phyloP scores from a whole-genome alignment of 2,329 filamentous ascomycete genomes.

The Neopestalotiopsis rosae region DNA sequence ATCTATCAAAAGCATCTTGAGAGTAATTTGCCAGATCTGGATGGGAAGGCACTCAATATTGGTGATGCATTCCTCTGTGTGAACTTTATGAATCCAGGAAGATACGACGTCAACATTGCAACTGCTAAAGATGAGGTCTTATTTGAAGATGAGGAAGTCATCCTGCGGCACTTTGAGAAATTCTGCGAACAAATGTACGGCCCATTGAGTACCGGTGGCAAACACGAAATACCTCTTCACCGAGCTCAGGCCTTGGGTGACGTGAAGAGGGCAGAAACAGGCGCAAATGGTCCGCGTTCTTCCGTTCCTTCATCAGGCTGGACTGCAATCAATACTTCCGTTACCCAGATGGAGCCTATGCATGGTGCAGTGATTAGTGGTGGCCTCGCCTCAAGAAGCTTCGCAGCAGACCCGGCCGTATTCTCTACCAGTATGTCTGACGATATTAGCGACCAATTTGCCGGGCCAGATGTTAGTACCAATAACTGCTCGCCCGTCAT shows the following conservation, averaged over 20 bases:
- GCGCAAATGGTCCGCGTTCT: too few relatives aligned
- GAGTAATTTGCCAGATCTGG: constrained; percentile 33
- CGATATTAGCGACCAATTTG: background rate
- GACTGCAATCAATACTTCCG: background rate
- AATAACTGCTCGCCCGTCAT: background rate
- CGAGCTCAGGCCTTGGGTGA: background rate
- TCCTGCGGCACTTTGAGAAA: constrained; percentile 52
- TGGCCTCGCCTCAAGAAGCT: background rate
- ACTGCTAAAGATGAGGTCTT: constrained; percentile 75
- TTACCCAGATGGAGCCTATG: too few relatives aligned
- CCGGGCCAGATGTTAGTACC: background rate
- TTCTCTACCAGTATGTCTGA: constrained; percentile 12
- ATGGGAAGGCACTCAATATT: constrained; percentile 28
- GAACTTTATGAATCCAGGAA: constrained; percentile 64
- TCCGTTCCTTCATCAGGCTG: background rate
- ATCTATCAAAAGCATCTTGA: constrained; percentile 58
- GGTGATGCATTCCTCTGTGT: constrained; percentile 67
- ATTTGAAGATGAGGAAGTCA: constrained; percentile 59
- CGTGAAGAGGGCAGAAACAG: background rate
- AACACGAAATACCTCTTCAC: background rate
- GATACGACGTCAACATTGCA: constrained; percentile 76
- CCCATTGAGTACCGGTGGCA: background rate
- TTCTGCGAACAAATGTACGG: constrained; percentile 49
- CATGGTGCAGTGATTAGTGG: background rate
- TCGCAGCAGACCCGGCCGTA: background rate